These are phyloP conservation scores for Hygrophila difformis DNA, from an alignment of 257 asterid genomes.

Conservation along the genomic window DNA sequence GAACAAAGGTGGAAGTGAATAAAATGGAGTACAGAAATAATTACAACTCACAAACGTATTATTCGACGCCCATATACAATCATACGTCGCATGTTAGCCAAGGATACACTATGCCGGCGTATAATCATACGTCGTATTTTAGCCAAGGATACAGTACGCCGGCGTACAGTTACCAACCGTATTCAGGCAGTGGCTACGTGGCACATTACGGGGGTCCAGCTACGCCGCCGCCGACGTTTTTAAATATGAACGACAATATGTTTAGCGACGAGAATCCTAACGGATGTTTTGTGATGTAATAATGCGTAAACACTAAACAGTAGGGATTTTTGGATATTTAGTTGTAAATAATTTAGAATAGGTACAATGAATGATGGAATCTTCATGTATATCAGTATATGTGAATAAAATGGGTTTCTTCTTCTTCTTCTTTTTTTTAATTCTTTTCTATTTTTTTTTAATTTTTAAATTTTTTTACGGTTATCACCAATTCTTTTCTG, in stretches of 20 bases:
- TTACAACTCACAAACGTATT: constrained; percentile 33
- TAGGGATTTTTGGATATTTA: no score
- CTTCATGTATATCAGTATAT: no score
- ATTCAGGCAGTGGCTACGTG: constrained; percentile 17
- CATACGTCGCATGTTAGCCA: constrained; percentile 21
- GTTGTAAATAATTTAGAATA: no score
- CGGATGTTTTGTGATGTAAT: background rate
- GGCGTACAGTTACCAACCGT: background rate
- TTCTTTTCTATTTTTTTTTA: no score
- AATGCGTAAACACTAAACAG: no score
- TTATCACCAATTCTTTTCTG: no score
- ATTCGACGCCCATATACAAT: constrained; percentile 46
- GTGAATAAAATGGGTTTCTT: no score
- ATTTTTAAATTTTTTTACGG: no score
- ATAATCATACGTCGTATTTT: constrained; percentile 3
- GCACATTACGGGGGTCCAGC: constrained; percentile 45
- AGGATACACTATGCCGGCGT: no score
- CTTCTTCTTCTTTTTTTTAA: no score
- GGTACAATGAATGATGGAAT: no score
- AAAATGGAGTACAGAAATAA: constrained; percentile 41
- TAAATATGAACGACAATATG: constrained; percentile 9
- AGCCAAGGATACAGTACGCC: no score
- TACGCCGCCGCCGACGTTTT: constrained; percentile 22
- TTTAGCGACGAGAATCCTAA: background rate
- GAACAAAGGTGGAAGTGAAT: constrained; percentile 38